Evolutionary conservation across 208 protist genomes (phyloP), one percentile per base, ranked within the genome.

Genomic region (Strigomonas culicis): DNA sequence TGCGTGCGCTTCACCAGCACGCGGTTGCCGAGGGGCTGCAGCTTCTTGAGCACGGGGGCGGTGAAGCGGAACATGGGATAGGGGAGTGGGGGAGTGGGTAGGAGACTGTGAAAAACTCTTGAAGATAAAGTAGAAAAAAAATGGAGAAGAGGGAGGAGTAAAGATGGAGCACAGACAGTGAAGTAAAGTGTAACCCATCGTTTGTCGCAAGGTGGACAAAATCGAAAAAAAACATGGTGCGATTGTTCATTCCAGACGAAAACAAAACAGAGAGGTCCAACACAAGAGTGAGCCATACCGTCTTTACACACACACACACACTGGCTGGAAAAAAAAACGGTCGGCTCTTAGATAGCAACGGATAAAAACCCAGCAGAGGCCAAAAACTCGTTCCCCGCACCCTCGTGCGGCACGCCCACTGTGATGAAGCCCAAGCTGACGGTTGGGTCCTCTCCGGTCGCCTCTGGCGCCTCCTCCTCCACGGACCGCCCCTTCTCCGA

Each of bases 21-120:
- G 67, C 88, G 91, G 79, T 90, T 70, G 75, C 88, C 88, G 49
- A 97, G 83, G 55, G 91, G 91, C 79, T 90, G 80, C 59, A 97
- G 86, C 83, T 82, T 93, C 87, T 92, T 93, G 68, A 92, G 80
- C 10, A 70, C 75, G 52, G 79, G 70, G 43, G 60, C 59, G 22
- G 86, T 93, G 57, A 82, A 77, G 65, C 88, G 89, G 71, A 97
- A 84, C 88, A 95, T 97, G 30, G 30, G 3, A 6, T 21, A 30
- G 31, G 31, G 3, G 28, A 57, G n/a, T 51, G 4, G 30, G 34
- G 32, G 55, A 63, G 36, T 31, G n/a, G n/a, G n/a, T n/a, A 60
- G 32, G 27, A 31, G 15, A 50, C 44, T 24, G 21, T 31, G n/a
- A 25, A 22, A 10, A 19, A 53, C 8, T 51, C 30, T 2, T 24